Evolutionary conservation across 768 basidiomycete species (phyloP).

Genomic region (Mycena leptocephala): DNA sequence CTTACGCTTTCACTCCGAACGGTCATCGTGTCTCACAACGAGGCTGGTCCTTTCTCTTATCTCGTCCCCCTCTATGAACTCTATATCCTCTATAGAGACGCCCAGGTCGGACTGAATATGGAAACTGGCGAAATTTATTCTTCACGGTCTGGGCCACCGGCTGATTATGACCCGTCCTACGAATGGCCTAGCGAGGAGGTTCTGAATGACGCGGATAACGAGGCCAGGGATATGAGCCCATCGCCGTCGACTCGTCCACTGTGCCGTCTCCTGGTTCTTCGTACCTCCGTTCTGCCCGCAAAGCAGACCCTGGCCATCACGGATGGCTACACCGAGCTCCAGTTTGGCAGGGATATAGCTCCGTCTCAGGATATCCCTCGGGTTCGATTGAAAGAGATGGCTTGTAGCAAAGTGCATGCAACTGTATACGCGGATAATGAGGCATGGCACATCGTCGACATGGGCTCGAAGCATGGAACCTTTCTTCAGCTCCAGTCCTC

Average conservation of each 20-base stretch:
- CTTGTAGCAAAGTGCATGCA: slow-evolving; percentile 87
- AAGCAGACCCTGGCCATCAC: slow-evolving; percentile 59
- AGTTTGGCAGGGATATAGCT: slow-evolving; percentile 82
- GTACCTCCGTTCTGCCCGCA: slow-evolving; percentile 75
- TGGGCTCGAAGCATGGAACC: slow-evolving; percentile 91
- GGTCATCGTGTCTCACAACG: slow-evolving; percentile 19
- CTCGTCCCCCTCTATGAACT: slow-evolving; percentile 5
- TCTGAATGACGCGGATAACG: neutral
- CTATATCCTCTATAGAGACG: slow-evolving; percentile 7
- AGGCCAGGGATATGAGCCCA: slow-evolving; percentile 11
- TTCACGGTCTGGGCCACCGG: slow-evolving; percentile 23
- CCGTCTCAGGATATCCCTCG: slow-evolving; percentile 69
- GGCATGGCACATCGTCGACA: slow-evolving; percentile 86
- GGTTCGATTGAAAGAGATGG: slow-evolving; percentile 87
- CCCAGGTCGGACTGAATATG: neutral
- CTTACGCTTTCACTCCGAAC: neutral
- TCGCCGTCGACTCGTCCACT: slow-evolving; percentile 15
- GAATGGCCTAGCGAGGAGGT: slow-evolving; percentile 75
- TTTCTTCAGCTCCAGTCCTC: slow-evolving; percentile 63
- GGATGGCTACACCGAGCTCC: slow-evolving; percentile 71
- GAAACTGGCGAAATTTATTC: slow-evolving; percentile 20
- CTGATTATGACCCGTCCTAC: slow-evolving; percentile 65
- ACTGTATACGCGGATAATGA: slow-evolving; percentile 80
- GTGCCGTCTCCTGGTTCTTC: slow-evolving; percentile 53
- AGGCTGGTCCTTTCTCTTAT: slow-evolving; percentile 24